Conservation (phyloP, 2,329 filamentous ascomycete genomes). For the Xylariaceae sp. region DNA sequence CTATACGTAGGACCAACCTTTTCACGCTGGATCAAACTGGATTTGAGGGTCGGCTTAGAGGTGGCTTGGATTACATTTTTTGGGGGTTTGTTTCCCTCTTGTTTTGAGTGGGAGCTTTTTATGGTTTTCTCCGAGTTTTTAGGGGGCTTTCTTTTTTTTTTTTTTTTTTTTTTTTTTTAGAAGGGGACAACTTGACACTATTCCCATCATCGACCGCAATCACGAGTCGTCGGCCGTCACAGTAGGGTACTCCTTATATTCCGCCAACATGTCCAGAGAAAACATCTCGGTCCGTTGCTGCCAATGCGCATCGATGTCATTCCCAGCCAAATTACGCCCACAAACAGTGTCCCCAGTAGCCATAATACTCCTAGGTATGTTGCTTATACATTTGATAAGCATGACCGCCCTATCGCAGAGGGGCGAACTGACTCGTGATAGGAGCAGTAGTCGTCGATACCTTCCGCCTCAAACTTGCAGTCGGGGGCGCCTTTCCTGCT, state of each 20-base stretch:
- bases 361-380: constrained; percentile 28
- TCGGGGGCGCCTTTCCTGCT: constrained; percentile 28
- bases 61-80: too few relatives aligned
- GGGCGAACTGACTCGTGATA: constrained; percentile 26
- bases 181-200: too few relatives aligned
- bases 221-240: constrained; percentile 79
- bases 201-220: constrained; percentile 35
- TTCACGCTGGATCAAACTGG: too few relatives aligned
- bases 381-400: constrained; percentile 28
- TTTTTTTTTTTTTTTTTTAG: too few relatives aligned
- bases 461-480: constrained; percentile 51
- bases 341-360: constrained; percentile 25
- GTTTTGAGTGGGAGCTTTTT: too few relatives aligned
- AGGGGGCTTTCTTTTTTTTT: too few relatives aligned
- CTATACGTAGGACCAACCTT: too few relatives aligned
- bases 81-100: too few relatives aligned
- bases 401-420: constrained; percentile 37
- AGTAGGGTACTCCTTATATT: constrained; percentile 75
- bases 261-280: constrained; percentile 68
- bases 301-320: constrained; percentile 65
- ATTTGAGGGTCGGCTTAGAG: too few relatives aligned
- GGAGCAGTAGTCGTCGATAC: constrained; percentile 23
- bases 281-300: constrained; percentile 75
- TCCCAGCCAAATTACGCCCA: constrained; percentile 22
- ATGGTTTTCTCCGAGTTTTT: too few relatives aligned